These are phyloP conservation scores for Zygosaccharomyces lentus DNA, from an alignment of 805 yeast genomes.

Conservation along the genomic window DNA sequence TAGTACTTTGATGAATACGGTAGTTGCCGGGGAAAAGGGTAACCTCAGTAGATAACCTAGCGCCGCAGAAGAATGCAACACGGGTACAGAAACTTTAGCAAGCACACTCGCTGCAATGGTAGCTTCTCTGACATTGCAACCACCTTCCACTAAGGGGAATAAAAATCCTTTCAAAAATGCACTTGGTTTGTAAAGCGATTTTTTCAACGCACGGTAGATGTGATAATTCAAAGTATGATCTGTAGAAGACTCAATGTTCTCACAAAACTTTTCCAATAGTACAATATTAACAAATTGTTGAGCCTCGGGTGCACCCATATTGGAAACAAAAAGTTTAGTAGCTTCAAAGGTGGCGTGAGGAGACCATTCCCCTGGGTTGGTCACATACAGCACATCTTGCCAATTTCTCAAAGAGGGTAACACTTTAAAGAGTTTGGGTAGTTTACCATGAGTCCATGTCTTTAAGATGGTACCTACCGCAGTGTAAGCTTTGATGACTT, in stretches of 20 bases:
- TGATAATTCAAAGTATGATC: slow-evolving; percentile 85
- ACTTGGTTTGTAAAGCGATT: slow-evolving; percentile 91
- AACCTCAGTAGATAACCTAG: slow-evolving; percentile 74
- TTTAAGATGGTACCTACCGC: slow-evolving; percentile 84
- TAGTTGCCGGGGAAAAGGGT: slow-evolving; percentile 83
- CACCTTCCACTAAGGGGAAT: slow-evolving; percentile 84
- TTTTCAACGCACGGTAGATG: slow-evolving; percentile 84
- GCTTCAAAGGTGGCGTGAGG: slow-evolving; percentile 95
- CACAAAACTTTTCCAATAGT: slow-evolving; percentile 66
- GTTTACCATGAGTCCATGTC: slow-evolving; percentile 90
- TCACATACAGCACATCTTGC: slow-evolving; percentile 91
- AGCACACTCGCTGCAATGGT: slow-evolving; percentile 90
- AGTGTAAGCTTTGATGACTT: slow-evolving; percentile 90
- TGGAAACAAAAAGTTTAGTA: slow-evolving; percentile 88
- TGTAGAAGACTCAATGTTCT: slow-evolving; percentile 65
- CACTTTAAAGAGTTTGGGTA: slow-evolving; percentile 94
- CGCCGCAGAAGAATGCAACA: slow-evolving; percentile 94
- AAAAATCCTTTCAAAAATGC: slow-evolving; percentile 96
- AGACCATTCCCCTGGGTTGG: slow-evolving; percentile 91
- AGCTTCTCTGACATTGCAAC: slow-evolving; percentile 90
- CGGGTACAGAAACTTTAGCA: slow-evolving; percentile 87
- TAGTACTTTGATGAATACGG: slow-evolving; percentile 83
- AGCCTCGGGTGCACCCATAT: slow-evolving; percentile 80
- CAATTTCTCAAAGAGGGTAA: slow-evolving; percentile 90
- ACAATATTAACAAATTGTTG: slow-evolving; percentile 73